Base-by-base conservation (phyloP, 768 basidiomycete genomes). In the Mycena galericulata region DNA sequence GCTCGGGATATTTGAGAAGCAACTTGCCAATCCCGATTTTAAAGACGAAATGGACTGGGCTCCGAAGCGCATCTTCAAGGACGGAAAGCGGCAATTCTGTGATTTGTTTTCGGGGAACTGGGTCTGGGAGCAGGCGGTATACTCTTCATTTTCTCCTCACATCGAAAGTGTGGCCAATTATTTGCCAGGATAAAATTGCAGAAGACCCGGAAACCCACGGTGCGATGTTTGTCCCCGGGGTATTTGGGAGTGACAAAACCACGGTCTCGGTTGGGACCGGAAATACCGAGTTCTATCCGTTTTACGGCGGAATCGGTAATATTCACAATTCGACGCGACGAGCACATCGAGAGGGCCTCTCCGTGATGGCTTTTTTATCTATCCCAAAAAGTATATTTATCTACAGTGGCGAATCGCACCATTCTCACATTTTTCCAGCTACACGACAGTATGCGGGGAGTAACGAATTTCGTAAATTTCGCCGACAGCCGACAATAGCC, bases 111-210 rank as follows among this genome's bases (percentile, higher is more conserved):
- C 75, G 4, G 77, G 74, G 9, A 60, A 77, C 18, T 79, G 75
- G 78, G 75, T 69, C 2, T 78, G 74, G 75, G 32, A 69, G 18
- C 73, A 78, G 55, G 77, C 73, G 5, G 82, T 84, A 73, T 8
- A 76, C 77, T 20, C 14, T 60, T 51, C 47, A 26, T 24, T 15
- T 38, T 46, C 46, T 40, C 46, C 30, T 41, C 27, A 41, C 29
- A 61, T 38, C 18, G 30, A 12, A 59, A 49, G 4, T 27, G 40
- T 41, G 20, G 18, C 54, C 14, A 9, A 24, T 20, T 10, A 12
- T 36, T 47, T 60, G 29, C 26, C 53, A 79, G 77, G 75, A 80
- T 62, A 65, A 54, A 14, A 61, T 82, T 65, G 69, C 73, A 4
- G 26, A 58, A n/a, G 63, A 69, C 59, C 32, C n/a, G 10, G 26